Evolutionary conservation across 768 basidiomycete genomes (phyloP).

Genomic region (Epithele typhae): DNA sequence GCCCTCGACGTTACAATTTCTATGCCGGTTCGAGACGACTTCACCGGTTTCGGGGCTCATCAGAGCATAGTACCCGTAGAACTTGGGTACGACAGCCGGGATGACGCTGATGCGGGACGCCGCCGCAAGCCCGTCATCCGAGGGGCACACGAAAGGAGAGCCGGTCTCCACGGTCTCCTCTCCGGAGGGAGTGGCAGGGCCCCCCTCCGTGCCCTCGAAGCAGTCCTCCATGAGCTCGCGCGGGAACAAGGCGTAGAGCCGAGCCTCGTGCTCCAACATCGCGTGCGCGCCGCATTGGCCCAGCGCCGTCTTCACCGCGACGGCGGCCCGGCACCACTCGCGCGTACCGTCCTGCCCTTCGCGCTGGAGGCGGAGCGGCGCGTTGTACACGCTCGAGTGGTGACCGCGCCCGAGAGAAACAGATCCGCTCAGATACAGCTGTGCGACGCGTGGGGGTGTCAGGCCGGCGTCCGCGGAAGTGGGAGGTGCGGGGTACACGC

Average conservation of each 20-base stretch:
- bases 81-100: constrained; percentile 54
- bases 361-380: constrained; percentile 43
- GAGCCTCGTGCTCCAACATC: constrained; percentile 33
- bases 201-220: constrained; percentile 35
- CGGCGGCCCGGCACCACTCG: constrained; percentile 16
- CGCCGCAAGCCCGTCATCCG: neutral
- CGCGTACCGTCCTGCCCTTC: neutral
- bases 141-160: too few species aligned
- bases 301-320: constrained; percentile 25
- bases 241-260: constrained; percentile 43
- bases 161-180: too few species aligned
- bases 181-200: too few species aligned
- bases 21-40: constrained; percentile 5
- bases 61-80: constrained; percentile 53
- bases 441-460: constrained; percentile 25
- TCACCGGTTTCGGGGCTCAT: neutral
- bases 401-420: constrained; percentile 39
- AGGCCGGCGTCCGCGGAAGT: neutral
- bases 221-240: constrained; percentile 45
- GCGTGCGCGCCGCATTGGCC: constrained; percentile 4
- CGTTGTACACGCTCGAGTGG: constrained; percentile 50
- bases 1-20: neutral
- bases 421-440: constrained; percentile 43
- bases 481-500: neutral
- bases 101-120: neutral